Evolutionary conservation across 2,329 filamentous ascomycete genomes (phyloP).

Genomic region (Didymella pinodella): DNA sequence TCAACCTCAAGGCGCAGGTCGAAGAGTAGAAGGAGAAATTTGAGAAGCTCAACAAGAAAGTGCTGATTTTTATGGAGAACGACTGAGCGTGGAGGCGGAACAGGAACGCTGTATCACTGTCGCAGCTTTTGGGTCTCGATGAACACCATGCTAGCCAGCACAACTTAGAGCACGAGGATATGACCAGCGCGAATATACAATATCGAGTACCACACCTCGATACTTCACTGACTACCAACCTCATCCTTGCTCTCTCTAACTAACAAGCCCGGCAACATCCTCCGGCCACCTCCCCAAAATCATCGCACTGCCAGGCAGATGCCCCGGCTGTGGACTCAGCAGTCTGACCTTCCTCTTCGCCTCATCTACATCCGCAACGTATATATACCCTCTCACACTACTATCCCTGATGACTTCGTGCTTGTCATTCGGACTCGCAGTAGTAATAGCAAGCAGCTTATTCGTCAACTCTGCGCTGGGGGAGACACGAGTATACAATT

Average conservation of each 20-base stretch:
- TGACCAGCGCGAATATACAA: background rate
- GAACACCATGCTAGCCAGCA: background rate
- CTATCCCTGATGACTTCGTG: conserved; percentile 79
- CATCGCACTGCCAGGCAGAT: conserved; percentile 79
- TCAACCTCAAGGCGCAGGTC: background rate
- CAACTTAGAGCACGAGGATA: background rate
- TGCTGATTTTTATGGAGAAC: background rate
- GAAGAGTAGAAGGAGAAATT: background rate
- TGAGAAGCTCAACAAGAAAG: background rate
- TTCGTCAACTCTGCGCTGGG: conserved; percentile 76
- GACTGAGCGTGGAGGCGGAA: background rate
- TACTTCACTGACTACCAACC: background rate
- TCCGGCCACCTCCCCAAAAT: conserved; percentile 89
- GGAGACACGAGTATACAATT: conserved; percentile 67
- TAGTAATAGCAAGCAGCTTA: conserved; percentile 83
- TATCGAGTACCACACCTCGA: background rate
- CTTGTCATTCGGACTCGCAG: conserved; percentile 73
- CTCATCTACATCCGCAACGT: conserved; percentile 90
- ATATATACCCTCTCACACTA: conserved; percentile 89
- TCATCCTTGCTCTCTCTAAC: conserved; percentile 21
- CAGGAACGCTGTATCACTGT: background rate
- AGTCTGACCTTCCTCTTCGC: conserved; percentile 81
- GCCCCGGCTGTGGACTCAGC: conserved; percentile 82
- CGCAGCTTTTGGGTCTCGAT: background rate
- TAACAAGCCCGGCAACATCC: conserved; percentile 76